A percentile compares a stretch with the other conserved stretches of the same genome.
These are phyloP conservation scores for Physocladia obscura DNA, from an alignment of 192 early-diverging fungal species.

Conservation along the genomic window DNA sequence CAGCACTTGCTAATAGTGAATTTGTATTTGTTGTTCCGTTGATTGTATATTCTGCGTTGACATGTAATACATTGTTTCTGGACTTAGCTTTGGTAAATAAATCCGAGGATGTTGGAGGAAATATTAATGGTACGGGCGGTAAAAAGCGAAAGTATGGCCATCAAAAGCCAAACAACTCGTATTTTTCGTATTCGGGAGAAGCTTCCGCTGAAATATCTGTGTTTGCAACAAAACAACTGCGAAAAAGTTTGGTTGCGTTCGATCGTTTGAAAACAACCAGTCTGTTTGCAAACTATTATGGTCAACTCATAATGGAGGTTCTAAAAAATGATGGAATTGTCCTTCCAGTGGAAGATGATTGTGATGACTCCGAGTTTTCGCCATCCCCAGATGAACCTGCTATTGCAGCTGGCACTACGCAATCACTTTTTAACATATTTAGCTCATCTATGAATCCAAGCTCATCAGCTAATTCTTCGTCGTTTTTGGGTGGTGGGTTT, in stretches of 20 bases:
- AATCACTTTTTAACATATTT: constrained; percentile 9
- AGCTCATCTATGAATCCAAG: neutral
- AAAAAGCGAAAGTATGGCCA: constrained; percentile 23
- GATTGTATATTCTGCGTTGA: constrained; percentile 45
- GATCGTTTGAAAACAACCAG: constrained; percentile 39
- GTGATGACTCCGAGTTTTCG: neutral
- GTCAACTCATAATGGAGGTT: constrained; percentile 44
- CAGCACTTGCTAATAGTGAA: neutral
- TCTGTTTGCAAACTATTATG: constrained; percentile 47
- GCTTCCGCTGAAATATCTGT: neutral
- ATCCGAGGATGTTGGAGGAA: constrained; percentile 2
- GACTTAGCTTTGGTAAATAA: constrained; percentile 36
- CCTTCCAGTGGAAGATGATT: neutral
- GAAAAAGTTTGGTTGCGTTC: constrained; percentile 39
- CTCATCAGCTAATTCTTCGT: no score
- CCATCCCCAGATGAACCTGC: neutral
- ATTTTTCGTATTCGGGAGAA: constrained; percentile 6
- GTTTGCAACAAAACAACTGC: constrained; percentile 28
- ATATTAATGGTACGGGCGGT: neutral
- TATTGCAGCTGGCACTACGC: neutral
- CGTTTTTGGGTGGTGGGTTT: no score
- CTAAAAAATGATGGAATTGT: constrained; percentile 29
- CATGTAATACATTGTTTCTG: constrained; percentile 43
- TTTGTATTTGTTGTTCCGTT: constrained; percentile 51
- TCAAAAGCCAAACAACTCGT: neutral